Conservation (phyloP, 78 protist genomes). For the slime mould (Dictyostelium discoideum) region DNA sequence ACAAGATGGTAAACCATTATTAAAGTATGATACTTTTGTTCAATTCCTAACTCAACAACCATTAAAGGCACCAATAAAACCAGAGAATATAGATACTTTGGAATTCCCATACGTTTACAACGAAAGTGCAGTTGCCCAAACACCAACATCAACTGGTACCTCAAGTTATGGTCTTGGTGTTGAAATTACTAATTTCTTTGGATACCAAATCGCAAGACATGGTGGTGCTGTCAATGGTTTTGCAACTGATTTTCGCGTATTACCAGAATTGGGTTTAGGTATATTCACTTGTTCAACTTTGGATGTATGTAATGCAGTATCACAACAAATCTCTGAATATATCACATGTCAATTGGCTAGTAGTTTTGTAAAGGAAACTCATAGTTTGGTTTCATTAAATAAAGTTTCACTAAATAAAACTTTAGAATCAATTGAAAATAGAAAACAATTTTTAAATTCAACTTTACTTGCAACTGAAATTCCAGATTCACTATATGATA, state of each 20-base stretch:
- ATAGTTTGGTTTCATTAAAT: not conserved
- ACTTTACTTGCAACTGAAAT: not conserved
- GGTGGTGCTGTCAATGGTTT: slow-evolving; percentile 76
- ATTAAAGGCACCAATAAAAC: not conserved
- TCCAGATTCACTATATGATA: not conserved
- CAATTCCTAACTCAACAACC: slow-evolving; percentile 58
- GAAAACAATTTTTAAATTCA: not conserved
- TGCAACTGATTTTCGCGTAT: slow-evolving; percentile 62
- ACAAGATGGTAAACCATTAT: slow-evolving; percentile 23
- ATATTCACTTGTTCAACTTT: slow-evolving; percentile 13
- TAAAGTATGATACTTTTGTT: not conserved
- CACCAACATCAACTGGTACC: not conserved
- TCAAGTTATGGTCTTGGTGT: slow-evolving; percentile 35
- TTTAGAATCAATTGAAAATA: not conserved
- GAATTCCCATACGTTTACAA: not conserved
- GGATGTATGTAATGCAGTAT: slow-evolving; percentile 19
- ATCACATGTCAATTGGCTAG: not conserved
- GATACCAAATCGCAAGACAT: slow-evolving; percentile 11
- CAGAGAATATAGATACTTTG: not conserved
- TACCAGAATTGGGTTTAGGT: slow-evolving; percentile 46
- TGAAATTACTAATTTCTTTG: slow-evolving; percentile 7
- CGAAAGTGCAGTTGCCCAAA: not conserved
- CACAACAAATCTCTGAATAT: slow-evolving; percentile 2
- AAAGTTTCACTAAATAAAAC: not conserved
- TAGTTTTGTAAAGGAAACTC: not conserved